Evolutionary conservation across 805 yeast genomes (phyloP), one percentile per base, ranked within the genome.

Genomic region (Wickerhamomyces ciferrii): DNA sequence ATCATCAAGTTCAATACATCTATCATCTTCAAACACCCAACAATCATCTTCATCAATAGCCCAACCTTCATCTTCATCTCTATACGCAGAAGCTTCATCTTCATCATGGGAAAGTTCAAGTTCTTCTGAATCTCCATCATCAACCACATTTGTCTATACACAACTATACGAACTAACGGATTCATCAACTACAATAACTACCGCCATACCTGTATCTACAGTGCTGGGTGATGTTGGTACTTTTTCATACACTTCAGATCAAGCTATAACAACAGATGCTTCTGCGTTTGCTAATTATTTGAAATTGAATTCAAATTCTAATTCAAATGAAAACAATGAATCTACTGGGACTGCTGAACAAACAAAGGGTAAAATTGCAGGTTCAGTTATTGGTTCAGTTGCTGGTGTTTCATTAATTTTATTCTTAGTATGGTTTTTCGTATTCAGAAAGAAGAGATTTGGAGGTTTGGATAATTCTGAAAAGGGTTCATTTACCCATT

Each of bases 361-460:
- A 5, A 35, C 43, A 4, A 53, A 43, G 7, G 51, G 52, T 5
- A 55, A 55, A 0, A 53, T 59, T 42, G 59, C 58, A 5, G 63
- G 63, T 1, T 56, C 61, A 6, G 60, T 59, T 25, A 60, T 59
- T 24, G 63, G 63, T 4, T 44, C 58, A 10, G 54, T 58, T 21
- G 48, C 42, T 21, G 62, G 60, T n/a, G 43, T 48, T 2, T 40
- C 45, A 3, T n/a, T 54, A 1, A 24, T 54, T 1, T 11, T 58
- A 4, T 31, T 53, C 10, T 7, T 52, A 2, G 5, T 47, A 2
- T 55, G 62, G 59, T 48, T 41, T 19, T 39, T 47, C 35, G 21
- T 52, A 7, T 49, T 43, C 29, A 48, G 49, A 37, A 48, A 51
- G 34, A 42, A 43, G 14, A 19, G 41, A 17, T 18, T 17, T 15